These are phyloP conservation scores for Plectosphaerella plurivora DNA, from an alignment of 2,329 filamentous ascomycete species.

Conservation along the genomic window DNA sequence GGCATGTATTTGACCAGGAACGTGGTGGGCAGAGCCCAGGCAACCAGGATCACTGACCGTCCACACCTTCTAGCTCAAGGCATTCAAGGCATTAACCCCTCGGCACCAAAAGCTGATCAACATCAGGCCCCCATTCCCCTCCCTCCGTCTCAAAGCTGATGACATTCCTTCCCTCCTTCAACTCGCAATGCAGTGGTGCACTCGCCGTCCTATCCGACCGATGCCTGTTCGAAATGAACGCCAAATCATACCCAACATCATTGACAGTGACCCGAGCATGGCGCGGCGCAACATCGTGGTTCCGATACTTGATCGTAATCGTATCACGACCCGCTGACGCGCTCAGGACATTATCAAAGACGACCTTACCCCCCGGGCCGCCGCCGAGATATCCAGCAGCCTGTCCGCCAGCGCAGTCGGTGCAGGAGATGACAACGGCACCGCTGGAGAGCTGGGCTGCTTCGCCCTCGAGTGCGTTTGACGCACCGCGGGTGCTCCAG, in stretches of 20 bases:
- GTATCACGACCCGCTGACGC: constrained; percentile 40
- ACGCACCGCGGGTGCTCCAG: constrained; percentile 36
- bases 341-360: constrained; percentile 39
- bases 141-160: constrained; percentile 36
- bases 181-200: constrained; percentile 40
- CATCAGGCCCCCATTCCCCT: constrained; percentile 41
- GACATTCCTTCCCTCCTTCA: constrained; percentile 44
- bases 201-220: constrained; percentile 31
- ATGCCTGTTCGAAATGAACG: constrained; percentile 47
- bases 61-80: too few species aligned
- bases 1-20: too few species aligned
- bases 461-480: constrained; percentile 50
- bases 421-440: constrained; percentile 42
- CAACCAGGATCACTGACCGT: too few species aligned
- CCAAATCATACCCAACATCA: constrained; percentile 41
- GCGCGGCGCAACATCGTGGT: constrained; percentile 48
- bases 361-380: constrained; percentile 36
- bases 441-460: constrained; percentile 35
- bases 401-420: constrained; percentile 42
- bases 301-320: constrained; percentile 50
- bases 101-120: constrained; percentile 52
- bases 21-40: too few species aligned
- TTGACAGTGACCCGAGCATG: constrained; percentile 54
- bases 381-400: constrained; percentile 54
- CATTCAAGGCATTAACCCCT: neutral